Conservation (phyloP, 148 eudicot genomes). For the Fallopia convolvulus region DNA sequence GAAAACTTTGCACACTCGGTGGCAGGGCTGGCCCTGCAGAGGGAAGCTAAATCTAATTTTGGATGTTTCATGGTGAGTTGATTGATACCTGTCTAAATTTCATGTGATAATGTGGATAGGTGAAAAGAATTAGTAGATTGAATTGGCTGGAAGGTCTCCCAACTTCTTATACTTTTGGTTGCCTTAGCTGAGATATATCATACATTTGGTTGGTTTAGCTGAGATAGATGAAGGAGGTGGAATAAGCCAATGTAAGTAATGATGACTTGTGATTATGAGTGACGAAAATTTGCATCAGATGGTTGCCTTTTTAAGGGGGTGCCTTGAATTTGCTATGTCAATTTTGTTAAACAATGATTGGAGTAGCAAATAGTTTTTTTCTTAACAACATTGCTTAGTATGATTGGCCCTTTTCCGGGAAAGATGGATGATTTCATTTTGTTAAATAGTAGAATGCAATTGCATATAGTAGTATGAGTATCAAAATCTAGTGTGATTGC, state of each 20-base stretch:
- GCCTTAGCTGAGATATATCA: not conserved
- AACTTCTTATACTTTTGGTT: not conserved
- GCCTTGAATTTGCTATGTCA: not conserved
- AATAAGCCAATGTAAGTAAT: not conserved
- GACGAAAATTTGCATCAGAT: not conserved
- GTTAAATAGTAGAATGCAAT: not conserved
- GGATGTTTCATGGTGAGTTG: conserved; percentile 65
- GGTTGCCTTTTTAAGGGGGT: not conserved
- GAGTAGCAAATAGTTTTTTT: not conserved
- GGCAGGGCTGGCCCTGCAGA: conserved; percentile 75
- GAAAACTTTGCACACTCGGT: conserved; percentile 72
- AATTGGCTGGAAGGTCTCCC: not conserved
- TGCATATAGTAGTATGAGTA: not conserved
- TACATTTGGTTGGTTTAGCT: not conserved
- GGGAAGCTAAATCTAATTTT: conserved; percentile 69
- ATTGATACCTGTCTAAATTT: not conserved
- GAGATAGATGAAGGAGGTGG: not conserved
- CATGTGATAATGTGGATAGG: not conserved
- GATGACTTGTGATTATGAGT: not conserved
- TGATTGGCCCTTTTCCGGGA: not conserved
- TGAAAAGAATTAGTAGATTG: not conserved
- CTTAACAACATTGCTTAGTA: not conserved
- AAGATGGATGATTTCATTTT: not conserved
- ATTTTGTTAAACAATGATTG: not conserved
- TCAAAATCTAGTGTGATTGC: too few relatives aligned